Conservation (phyloP, 1,284 basidiomycete genomes). For the Sutorius eximius region DNA sequence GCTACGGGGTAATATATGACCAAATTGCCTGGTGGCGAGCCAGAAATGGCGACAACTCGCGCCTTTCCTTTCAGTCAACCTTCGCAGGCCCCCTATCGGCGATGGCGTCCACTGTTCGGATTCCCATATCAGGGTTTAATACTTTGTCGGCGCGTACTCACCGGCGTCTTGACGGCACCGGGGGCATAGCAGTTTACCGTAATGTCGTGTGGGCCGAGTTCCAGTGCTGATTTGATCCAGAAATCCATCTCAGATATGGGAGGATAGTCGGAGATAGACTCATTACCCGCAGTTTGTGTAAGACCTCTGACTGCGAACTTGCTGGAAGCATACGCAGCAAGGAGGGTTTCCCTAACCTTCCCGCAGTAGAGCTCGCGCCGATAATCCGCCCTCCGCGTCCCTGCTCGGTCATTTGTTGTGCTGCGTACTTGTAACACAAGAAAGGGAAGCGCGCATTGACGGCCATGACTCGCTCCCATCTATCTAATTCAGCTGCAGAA, state of each 20-base stretch:
- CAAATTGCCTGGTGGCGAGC: neutral
- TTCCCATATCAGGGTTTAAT: neutral
- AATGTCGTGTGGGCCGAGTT: conserved; percentile 3
- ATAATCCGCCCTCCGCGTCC: conserved; percentile 39
- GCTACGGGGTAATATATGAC: neutral
- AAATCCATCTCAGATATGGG: too few relatives aligned
- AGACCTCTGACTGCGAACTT: conserved; percentile 7
- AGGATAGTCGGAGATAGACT: neutral
- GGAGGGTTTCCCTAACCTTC: too few relatives aligned
- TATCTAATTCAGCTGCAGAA: conserved; percentile 18
- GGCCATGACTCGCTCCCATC: conserved; percentile 26
- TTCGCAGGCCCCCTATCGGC: neutral
- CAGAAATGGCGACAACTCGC: neutral
- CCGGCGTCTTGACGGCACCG: neutral
- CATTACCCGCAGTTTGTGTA: neutral
- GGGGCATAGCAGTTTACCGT: neutral
- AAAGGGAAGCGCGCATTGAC: conserved; percentile 33
- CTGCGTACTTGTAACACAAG: conserved; percentile 37
- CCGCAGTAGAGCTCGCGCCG: conserved; percentile 28
- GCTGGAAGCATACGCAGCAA: conserved; percentile 15
- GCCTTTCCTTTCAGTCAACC: neutral
- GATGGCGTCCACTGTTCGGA: neutral
- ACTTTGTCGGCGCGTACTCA: neutral
- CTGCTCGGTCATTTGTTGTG: conserved; percentile 36
- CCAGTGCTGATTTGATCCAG: conserved; percentile 1